Percentiles rank a stretch among this genome's conserved stretches.
phyloP scores from a whole-genome alignment of 2,329 filamentous ascomycete species.

The Corynespora cassiicola region DNA sequence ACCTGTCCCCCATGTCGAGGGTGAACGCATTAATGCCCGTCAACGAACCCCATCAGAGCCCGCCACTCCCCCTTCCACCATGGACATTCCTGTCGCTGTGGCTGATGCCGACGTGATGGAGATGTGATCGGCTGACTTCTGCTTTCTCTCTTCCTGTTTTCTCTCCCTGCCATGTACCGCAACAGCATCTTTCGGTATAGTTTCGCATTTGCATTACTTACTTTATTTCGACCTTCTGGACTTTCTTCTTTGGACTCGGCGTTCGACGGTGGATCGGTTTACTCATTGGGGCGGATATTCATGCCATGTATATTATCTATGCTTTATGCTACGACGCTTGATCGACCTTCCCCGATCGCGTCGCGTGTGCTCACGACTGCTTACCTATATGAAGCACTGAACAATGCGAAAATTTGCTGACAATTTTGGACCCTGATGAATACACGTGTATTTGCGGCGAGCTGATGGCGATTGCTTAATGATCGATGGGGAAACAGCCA shows the following conservation, averaged over 20 bases:
- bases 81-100: constrained; percentile 22
- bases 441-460: too few species aligned
- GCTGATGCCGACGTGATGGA: constrained; percentile 43
- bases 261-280: constrained; percentile 38
- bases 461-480: too few species aligned
- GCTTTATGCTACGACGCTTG: constrained; percentile 38
- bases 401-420: constrained; percentile 31
- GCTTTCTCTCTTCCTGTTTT: constrained; percentile 20
- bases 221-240: constrained; percentile 29
- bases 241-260: constrained; percentile 38
- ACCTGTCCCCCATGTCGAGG: constrained; percentile 43
- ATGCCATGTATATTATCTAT: constrained; percentile 40
- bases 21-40: constrained; percentile 46
- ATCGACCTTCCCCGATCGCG: constrained; percentile 41
- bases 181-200: constrained; percentile 28
- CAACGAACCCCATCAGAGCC: constrained; percentile 41
- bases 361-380: constrained; percentile 30
- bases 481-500: background rate
- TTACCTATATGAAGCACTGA: constrained; percentile 30
- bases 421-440: too few species aligned
- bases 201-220: constrained; percentile 27
- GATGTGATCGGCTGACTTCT: constrained; percentile 28
- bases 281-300: constrained; percentile 30
- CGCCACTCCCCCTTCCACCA: constrained; percentile 25
- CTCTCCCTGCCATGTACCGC: constrained; percentile 24